Conservation (phyloP, 2,329 filamentous ascomycete genomes). For the Pleomassaria siparia region DNA sequence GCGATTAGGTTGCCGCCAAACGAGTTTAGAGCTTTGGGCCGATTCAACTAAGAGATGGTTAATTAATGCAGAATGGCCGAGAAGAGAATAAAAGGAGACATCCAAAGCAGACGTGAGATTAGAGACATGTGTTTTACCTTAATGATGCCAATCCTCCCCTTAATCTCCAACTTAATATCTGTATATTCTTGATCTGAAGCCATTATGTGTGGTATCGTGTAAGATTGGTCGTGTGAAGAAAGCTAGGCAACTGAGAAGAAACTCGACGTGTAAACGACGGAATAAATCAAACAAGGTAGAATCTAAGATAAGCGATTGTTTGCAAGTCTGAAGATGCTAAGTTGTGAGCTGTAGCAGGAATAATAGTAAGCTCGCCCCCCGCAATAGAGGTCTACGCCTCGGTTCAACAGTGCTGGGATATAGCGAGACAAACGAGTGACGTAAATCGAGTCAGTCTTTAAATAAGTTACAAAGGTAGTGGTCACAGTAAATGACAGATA, state of each 20-base stretch:
- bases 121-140: slow-evolving; percentile 35
- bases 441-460: not conserved
- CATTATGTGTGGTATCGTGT: slow-evolving; percentile 15
- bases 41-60: slow-evolving; percentile 45
- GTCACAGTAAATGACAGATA: not conserved
- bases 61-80: not conserved
- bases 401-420: not conserved
- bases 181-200: slow-evolving; percentile 32
- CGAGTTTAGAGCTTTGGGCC: slow-evolving; percentile 51
- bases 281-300: too few species aligned
- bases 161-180: slow-evolving; percentile 49
- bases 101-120: too few species aligned
- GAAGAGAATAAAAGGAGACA: not conserved
- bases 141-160: slow-evolving; percentile 49
- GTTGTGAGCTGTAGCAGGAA: not conserved
- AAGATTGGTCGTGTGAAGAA: not conserved
- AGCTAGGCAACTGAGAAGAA: not conserved
- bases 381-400: not conserved
- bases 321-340: not conserved
- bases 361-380: slow-evolving; percentile 13
- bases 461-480: not conserved
- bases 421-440: not conserved
- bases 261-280: not conserved
- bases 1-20: slow-evolving; percentile 50
- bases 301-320: too few species aligned